Evolutionary conservation across 2,329 filamentous ascomycete genomes (phyloP).

Genomic region (Exophiala phaeomuriformis): DNA sequence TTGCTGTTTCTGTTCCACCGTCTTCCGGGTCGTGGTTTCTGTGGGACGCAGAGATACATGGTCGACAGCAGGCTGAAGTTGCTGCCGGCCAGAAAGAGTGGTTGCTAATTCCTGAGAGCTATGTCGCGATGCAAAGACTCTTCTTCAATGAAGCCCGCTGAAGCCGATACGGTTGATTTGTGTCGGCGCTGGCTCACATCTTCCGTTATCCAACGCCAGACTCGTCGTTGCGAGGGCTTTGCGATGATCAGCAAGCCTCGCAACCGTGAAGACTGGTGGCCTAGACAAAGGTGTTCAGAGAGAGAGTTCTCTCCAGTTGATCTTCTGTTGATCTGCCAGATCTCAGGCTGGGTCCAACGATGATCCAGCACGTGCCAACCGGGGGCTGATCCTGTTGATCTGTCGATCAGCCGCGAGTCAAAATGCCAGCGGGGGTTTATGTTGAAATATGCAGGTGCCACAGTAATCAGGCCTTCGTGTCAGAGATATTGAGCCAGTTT

Average conservation of each 20-base stretch:
- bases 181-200: background rate
- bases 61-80: background rate
- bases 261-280: background rate
- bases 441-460: conserved; percentile 1
- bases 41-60: conserved; percentile 2
- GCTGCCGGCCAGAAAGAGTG: background rate
- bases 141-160: too few relatives aligned
- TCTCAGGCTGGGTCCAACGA: background rate
- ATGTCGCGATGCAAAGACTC: too few relatives aligned
- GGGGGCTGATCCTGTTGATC: conserved; percentile 24
- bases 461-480: background rate
- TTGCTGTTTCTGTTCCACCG: conserved; percentile 1
- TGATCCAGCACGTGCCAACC: conserved; percentile 18
- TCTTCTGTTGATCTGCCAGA: conserved; percentile 15
- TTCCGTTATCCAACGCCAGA: background rate
- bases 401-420: conserved; percentile 3
- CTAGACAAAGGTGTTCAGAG: background rate
- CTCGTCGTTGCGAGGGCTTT: background rate
- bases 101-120: background rate
- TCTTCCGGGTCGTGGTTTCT: conserved; percentile 28
- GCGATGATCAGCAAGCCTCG: background rate
- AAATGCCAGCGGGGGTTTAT: conserved; percentile 2
- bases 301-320: background rate
- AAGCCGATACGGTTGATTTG: background rate
- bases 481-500: background rate